phyloP scores from a whole-genome alignment of 495 filamentous ascomycete species.

The Jackrogersella multiformis region DNA sequence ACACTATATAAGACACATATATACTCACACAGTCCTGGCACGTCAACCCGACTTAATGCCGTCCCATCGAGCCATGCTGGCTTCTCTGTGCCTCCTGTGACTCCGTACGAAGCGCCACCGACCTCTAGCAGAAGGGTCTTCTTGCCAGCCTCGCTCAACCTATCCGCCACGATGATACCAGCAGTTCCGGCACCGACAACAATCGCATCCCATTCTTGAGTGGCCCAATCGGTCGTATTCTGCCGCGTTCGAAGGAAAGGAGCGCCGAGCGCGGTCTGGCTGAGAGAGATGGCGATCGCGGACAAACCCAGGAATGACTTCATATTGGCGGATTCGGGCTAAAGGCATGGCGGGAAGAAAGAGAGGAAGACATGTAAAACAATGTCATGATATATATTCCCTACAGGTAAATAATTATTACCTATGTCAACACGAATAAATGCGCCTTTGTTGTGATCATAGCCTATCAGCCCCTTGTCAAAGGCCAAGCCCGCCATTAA shows the following conservation, averaged over 20 bases:
- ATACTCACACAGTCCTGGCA: conserved; percentile 61
- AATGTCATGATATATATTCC: conserved; percentile 24
- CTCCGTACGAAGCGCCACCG: conserved; percentile 47
- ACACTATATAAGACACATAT: background rate
- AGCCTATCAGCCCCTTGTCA: conserved; percentile 29
- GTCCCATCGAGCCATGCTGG: conserved; percentile 64
- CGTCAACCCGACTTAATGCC: conserved; percentile 66
- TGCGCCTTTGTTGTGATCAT: background rate
- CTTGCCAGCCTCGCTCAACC: conserved; percentile 57
- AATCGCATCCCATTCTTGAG: conserved; percentile 56
- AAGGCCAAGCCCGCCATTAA: background rate
- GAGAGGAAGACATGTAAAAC: background rate
- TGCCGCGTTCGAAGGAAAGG: conserved; percentile 12
- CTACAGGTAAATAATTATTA: too few relatives aligned
- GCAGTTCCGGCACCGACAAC: conserved; percentile 88
- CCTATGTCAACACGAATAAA: conserved; percentile 1
- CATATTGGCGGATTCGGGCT: conserved; percentile 22
- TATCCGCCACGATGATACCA: conserved; percentile 80
- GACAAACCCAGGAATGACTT: conserved; percentile 20
- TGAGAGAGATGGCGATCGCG: conserved; percentile 18
- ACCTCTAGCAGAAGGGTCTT: conserved; percentile 47
- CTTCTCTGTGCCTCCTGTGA: conserved; percentile 48
- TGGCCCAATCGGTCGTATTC: conserved; percentile 38
- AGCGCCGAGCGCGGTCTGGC: conserved; percentile 14
- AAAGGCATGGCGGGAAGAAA: background rate